Evolutionary conservation across 2,329 filamentous ascomycete genomes (phyloP), one percentile per base, ranked within the genome.

Genomic region (Penicillium sp.): DNA sequence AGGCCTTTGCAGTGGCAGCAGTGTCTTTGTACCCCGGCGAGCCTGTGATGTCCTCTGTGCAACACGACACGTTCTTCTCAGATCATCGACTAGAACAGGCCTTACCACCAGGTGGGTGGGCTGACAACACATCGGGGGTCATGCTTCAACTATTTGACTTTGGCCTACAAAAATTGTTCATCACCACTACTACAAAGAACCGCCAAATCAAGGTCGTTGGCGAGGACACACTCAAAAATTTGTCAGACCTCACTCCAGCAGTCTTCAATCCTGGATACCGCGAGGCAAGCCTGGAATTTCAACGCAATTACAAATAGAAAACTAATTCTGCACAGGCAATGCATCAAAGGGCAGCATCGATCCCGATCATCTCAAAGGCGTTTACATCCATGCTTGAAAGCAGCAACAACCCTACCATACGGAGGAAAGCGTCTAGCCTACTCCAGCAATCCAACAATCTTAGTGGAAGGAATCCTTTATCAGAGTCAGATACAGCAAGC

Each of bases 291-390:
- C 9, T 31, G 4, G 9, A 4, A 6, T 14, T 23, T 7, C 13
- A 18, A 3, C 34, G 14, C 20, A n/a, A 26, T 4, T 14, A 6
- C 6, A 18, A 37, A 24, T 9, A 8, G 18, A 13, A 32, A 14
- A 39, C 36, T 51, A 10, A 41, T 35, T 18, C 2, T 35, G 20
- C 11, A 5, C 31, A 72, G 69, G 63, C 59, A 27, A 63, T 71
- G 47, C 61, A 58, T 28, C 64, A 70, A 50, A 58, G 69, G 27
- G 60, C 58, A 8, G 55, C 57, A 6, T 60, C 69, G 6, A 63
- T 71, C 3, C 60, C 66, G 1, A 58, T 62, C 4, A 58, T 71
- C 13, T 55, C 62, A 1, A 69, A 66, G 49, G 64, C 68, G 5
- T 50, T 71, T 22, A 47, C 55, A 3, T 62, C 58, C 1, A 59